Evolutionary conservation across 441 rosid species (phyloP), one percentile per base, ranked within the genome.

Genomic region (Adansonia grandidieri): DNA sequence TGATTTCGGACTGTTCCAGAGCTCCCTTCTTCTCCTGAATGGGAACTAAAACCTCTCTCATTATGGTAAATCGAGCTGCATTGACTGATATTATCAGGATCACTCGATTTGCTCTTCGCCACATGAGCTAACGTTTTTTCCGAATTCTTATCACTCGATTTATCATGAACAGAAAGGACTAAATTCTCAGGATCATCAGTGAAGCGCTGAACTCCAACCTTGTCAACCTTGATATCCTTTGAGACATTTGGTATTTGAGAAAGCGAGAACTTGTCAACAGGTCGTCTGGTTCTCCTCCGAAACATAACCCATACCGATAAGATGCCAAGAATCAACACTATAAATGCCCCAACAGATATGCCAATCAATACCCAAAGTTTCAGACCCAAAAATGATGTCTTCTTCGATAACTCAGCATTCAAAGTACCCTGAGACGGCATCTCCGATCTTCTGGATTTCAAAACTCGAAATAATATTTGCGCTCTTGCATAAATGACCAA

Each of bases 21-120:
- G 88, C 89, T 90, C 77, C 95, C 95, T 82, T 96, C 97, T 83
- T 96, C 99, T 69, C 97, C 98, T 2, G 98, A 96, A 32, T 89
- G 95, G 24, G 91, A 91, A 76, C 94, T 88, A 22, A 81, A 87
- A 19, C 85, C 93, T 86, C 88, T 91, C 84, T 93, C 98, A 2
- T 87, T 87, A 80, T 89, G 91, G 83, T 87, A 87, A 80, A 88
- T 80, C 0, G 95, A 93, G 78, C 94, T 88, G 64, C 93, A 88
- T 42, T 91, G 97, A 79, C 98, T 96, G 77, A 79, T 73, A 71
- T 89, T 93, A 67, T 94, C 98, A 74, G 90, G 92, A 80, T 93
- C 97, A 82, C 91, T 90, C 2, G 89, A 88, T 82, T 90, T 94
- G 51, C 92, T 87, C 80, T 78, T 81, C 48, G 88, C 93, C 73